Conservation (phyloP, 352 stramenopile genomes). For the Phytophthora melonis region DNA sequence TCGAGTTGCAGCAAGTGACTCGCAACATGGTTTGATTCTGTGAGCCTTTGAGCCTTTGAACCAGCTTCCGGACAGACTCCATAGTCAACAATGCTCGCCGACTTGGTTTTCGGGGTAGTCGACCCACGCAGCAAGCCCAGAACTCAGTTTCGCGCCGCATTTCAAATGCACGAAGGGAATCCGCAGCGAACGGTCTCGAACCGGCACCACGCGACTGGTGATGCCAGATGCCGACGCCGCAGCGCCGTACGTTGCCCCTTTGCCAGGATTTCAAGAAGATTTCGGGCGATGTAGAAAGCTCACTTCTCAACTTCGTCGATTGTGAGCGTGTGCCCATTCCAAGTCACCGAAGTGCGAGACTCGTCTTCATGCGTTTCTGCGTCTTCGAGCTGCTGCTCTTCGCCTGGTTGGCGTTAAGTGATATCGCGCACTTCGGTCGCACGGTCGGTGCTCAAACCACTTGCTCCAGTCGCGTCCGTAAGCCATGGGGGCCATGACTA, state of each 20-base stretch:
- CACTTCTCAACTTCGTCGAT: conserved; percentile 4
- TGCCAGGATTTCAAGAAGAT: conserved; percentile 2
- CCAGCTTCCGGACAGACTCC: neutral
- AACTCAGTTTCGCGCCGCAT: conserved; percentile 15
- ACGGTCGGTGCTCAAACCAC: conserved; percentile 8
- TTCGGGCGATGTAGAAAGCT: neutral
- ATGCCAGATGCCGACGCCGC: neutral
- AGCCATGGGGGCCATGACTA: conserved; percentile 43
- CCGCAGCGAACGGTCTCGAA: conserved; percentile 14
- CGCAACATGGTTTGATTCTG: neutral
- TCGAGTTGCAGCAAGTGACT: conserved; percentile 3
- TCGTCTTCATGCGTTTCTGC: conserved; percentile 20
- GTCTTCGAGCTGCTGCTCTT: conserved; percentile 17
- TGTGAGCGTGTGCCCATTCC: neutral
- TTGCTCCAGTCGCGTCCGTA: conserved; percentile 30
- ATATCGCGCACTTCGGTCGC: conserved; percentile 4
- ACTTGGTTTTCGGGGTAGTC: conserved; percentile 15
- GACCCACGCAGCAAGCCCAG: neutral
- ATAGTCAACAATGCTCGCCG: neutral
- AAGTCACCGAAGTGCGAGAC: neutral
- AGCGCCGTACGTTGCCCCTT: neutral
- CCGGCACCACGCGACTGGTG: conserved; percentile 5
- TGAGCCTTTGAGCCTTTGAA: neutral
- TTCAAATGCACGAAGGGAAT: conserved; percentile 20
- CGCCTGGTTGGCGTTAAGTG: conserved; percentile 21